Evolutionary conservation across 208 protist genomes (phyloP).

Genomic region (Herpetomonas samuelpessoai): DNA sequence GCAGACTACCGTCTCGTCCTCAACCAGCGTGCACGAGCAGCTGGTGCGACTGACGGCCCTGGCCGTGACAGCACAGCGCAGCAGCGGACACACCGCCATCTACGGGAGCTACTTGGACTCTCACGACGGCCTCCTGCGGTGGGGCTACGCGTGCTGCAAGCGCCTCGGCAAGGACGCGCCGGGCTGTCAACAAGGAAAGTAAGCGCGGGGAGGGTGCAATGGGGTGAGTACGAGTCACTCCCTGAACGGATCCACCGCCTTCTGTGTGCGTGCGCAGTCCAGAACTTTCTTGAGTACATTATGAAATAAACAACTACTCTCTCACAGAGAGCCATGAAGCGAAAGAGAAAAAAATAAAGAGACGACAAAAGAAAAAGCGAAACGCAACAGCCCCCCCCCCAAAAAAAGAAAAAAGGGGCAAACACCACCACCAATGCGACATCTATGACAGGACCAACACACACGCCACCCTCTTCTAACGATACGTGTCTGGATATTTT

Average conservation of each 20-base stretch:
- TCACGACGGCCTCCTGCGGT: constrained; percentile 25
- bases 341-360: too few relatives aligned
- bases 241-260: too few relatives aligned
- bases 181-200: constrained; percentile 19
- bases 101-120: constrained; percentile 82
- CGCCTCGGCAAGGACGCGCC: constrained; percentile 41
- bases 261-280: too few relatives aligned
- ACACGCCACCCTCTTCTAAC: not conserved
- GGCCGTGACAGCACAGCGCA: constrained; percentile 13
- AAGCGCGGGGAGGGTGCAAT: too few relatives aligned
- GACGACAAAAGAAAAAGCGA: too few relatives aligned
- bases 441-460: not conserved
- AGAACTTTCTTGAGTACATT: not conserved
- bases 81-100: constrained; percentile 49
- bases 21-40: constrained; percentile 2
- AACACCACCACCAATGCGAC: not conserved
- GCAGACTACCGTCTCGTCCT: not conserved
- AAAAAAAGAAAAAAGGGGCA: not conserved
- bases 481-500: constrained; percentile 11
- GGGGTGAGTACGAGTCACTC: too few relatives aligned
- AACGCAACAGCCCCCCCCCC: too few relatives aligned
- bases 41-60: constrained; percentile 7
- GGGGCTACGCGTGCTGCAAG: constrained; percentile 84
- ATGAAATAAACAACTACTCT: not conserved
- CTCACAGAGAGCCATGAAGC: not conserved